phyloP scores from a whole-genome alignment of 441 rosid genomes.

The Mallotus repandus region DNA sequence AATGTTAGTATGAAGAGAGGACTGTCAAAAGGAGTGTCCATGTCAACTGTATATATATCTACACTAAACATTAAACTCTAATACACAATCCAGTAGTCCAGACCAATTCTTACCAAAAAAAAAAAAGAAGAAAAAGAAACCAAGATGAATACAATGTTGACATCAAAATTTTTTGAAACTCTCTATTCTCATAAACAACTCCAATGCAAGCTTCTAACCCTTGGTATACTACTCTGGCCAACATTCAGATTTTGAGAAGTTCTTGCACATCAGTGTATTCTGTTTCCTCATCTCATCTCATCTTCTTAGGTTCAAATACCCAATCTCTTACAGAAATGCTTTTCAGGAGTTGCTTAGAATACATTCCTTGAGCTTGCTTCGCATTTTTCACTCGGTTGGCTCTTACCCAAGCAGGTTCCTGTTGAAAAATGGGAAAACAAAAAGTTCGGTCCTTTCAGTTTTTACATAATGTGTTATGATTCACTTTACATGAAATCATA shows the following conservation, averaged over 20 bases:
- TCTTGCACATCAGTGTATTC: neutral
- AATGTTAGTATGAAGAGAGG: too few species aligned
- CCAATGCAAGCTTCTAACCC: neutral
- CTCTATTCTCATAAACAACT: neutral
- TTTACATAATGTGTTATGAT: neutral
- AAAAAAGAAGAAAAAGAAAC: neutral
- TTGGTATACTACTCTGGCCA: neutral
- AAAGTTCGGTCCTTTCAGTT: neutral
- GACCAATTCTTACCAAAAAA: neutral
- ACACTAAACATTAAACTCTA: neutral
- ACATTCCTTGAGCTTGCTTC: constrained; percentile 70
- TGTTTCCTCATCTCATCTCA: constrained; percentile 11
- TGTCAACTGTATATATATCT: neutral
- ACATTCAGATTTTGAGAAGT: neutral
- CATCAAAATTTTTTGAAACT: constrained; percentile 5
- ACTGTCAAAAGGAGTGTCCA: neutral
- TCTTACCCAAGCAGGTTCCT: constrained; percentile 96
- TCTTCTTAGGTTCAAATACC: constrained; percentile 11
- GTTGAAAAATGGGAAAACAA: neutral
- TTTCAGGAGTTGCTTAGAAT: constrained; percentile 69
- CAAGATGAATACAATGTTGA: neutral
- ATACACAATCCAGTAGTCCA: neutral
- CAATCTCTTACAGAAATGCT: constrained; percentile 51
- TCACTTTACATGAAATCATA: neutral
- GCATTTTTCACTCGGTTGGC: constrained; percentile 67